A percentile compares a stretch with the other conserved stretches of the same genome.
phyloP scores from a whole-genome alignment of 129 eudicot genomes.

The Apium graveolens region DNA sequence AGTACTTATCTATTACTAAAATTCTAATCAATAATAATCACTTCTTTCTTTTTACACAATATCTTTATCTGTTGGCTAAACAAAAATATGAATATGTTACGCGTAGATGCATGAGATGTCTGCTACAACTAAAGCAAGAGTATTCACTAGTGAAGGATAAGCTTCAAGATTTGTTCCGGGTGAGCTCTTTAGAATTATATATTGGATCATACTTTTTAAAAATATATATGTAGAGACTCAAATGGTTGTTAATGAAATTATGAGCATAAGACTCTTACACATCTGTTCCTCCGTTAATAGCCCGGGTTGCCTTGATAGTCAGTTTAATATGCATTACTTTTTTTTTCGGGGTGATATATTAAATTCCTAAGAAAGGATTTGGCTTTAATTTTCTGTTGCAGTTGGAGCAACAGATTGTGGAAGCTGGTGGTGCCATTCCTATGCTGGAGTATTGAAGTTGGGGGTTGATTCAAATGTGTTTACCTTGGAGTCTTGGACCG shows the following conservation, averaged over 20 bases:
- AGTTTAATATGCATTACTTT: background rate
- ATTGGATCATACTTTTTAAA: background rate
- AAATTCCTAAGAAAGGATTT: too few species aligned
- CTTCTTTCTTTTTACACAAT: background rate
- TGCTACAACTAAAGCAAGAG: slow-evolving; percentile 65
- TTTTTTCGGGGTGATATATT: background rate
- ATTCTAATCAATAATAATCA: background rate
- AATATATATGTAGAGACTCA: background rate
- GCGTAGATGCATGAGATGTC: slow-evolving; percentile 57
- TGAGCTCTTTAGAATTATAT: slow-evolving; percentile 8
- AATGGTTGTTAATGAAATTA: background rate
- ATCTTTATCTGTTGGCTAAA: background rate
- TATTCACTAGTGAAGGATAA: slow-evolving; percentile 67
- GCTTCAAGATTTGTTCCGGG: slow-evolving; percentile 68
- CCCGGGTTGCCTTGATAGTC: background rate
- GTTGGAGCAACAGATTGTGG: slow-evolving; percentile 76
- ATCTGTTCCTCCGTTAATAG: background rate
- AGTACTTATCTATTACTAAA: slow-evolving; percentile 6
- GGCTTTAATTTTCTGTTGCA: slow-evolving; percentile 14
- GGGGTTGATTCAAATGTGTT: background rate
- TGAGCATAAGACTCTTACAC: background rate
- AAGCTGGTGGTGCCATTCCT: slow-evolving; percentile 72
- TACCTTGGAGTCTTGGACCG: background rate
- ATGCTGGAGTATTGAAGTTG: slow-evolving; percentile 19
- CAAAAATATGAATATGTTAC: background rate